A percentile compares a stretch with the other conserved stretches of the same genome.
Evolutionary conservation across 176 grass and related monocot species (phyloP).

Genomic region (Panicum miliaceum): DNA sequence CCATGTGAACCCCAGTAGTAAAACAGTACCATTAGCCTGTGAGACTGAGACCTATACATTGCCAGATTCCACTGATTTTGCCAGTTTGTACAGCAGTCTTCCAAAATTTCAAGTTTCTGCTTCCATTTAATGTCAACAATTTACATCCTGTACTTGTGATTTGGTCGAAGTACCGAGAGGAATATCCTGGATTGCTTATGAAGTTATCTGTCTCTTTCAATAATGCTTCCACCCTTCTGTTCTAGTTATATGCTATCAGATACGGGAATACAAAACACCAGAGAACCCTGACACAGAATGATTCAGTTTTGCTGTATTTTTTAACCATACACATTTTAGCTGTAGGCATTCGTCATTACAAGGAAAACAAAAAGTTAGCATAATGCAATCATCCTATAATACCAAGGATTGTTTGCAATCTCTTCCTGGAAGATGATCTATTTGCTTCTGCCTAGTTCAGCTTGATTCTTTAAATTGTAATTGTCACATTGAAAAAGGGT

Average conservation of each 20-base stretch:
- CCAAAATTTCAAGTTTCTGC: neutral
- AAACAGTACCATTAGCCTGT: neutral
- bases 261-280: neutral
- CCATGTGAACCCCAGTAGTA: neutral
- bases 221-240: neutral
- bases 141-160: neutral
- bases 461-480: neutral
- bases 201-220: neutral
- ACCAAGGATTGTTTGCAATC: neutral
- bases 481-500: neutral
- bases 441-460: neutral
- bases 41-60: neutral
- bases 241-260: neutral
- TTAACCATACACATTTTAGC: neutral
- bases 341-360: neutral
- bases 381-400: neutral
- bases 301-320: neutral
- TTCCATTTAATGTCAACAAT: constrained; percentile 25
- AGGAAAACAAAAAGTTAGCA: neutral
- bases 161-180: neutral
- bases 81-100: neutral
- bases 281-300: neutral
- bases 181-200: neutral
- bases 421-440: neutral
- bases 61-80: neutral